Evolutionary conservation across 2,329 filamentous ascomycete species (phyloP), one percentile per base, ranked within the genome.

Genomic region (Diplodia corticola): DNA sequence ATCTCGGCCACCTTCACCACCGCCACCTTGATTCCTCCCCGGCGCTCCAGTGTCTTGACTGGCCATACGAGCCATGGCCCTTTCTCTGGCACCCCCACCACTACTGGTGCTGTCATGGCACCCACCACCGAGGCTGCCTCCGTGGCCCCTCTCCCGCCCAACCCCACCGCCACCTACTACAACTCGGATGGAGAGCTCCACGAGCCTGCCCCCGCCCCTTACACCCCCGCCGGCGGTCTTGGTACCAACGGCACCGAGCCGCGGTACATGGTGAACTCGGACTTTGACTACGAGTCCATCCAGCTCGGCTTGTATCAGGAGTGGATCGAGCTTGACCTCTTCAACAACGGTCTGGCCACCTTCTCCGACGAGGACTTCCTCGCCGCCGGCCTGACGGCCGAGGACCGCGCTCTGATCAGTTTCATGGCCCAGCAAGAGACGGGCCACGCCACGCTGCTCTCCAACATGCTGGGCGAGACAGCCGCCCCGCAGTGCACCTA

Each of bases 311-410:
- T 94, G 0, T 93, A 94, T 74, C 89, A 93, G 72, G 91, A 95
- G 77, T 95, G 87, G 85, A 92, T 94, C 64, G 91, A 95, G 78
- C 83, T 95, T 1, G 92, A 95, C 74, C 83, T 92, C 15, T 95
- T 95, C 84, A 88, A 91, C 76, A 88, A 90, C 73, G 91, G 89
- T 15, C 83, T 95, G 3, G 86, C 85, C 0, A 85, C 82, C 0
- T 95, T 91, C 77, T 87, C 86, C 1, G 85, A 82, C 0, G 82
- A 86, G 35, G 89, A 95, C 17, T 95, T 93, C 70, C 80, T 86
- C 6, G 85, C 82, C 1, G 88, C 85, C 28, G 90, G 91, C 1
- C 79, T 96, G 15, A 88, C 81, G 6, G 82, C 87, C 12, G 86
- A 91, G 72, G 90, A 93, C 71, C 85, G 89, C 9, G 86, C 82